phyloP scores from a whole-genome alignment of 139 green algal species.

The Auxenochlorella pyrenoidosa region DNA sequence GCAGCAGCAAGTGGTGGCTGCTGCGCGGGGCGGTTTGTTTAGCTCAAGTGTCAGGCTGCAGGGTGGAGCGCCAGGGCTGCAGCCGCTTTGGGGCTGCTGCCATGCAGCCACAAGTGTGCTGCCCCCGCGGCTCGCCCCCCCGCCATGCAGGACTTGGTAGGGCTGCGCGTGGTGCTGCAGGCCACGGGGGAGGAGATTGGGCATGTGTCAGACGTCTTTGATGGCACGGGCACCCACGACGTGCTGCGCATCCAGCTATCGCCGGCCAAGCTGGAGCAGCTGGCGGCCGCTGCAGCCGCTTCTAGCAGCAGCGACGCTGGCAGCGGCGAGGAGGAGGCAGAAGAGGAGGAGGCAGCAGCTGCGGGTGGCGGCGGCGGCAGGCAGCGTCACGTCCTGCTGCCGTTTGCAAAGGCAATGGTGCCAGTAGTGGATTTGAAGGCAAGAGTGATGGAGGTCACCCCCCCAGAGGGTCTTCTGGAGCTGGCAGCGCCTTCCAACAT shows the following conservation, averaged over 20 bases:
- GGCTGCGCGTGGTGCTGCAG: constrained; percentile 43
- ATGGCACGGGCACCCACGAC: constrained; percentile 59
- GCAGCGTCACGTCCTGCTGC: constrained; percentile 43
- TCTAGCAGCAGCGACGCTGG: neutral
- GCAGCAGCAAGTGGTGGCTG: too few relatives aligned
- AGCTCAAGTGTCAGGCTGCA: too few relatives aligned
- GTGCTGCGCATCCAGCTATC: constrained; percentile 52
- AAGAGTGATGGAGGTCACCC: constrained; percentile 31
- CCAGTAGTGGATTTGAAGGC: constrained; percentile 49
- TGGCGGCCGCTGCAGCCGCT: neutral
- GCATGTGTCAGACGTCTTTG: constrained; percentile 53
- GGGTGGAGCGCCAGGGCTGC: too few relatives aligned
- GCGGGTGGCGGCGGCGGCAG: neutral
- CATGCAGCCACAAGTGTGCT: too few relatives aligned
- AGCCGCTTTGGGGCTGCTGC: too few relatives aligned
- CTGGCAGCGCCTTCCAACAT: constrained; percentile 26
- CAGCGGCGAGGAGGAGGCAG: neutral
- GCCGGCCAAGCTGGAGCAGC: constrained; percentile 6
- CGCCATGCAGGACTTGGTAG: constrained; percentile 44
- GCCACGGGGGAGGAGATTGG: constrained; percentile 39
- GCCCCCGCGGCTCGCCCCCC: neutral
- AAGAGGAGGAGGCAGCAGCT: neutral
- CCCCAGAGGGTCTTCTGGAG: constrained; percentile 55
- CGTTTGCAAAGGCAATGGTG: constrained; percentile 61
- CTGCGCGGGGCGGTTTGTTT: too few relatives aligned